Conservation (phyloP, 1,284 basidiomycete genomes). For the Sporisorium graminicola region DNA sequence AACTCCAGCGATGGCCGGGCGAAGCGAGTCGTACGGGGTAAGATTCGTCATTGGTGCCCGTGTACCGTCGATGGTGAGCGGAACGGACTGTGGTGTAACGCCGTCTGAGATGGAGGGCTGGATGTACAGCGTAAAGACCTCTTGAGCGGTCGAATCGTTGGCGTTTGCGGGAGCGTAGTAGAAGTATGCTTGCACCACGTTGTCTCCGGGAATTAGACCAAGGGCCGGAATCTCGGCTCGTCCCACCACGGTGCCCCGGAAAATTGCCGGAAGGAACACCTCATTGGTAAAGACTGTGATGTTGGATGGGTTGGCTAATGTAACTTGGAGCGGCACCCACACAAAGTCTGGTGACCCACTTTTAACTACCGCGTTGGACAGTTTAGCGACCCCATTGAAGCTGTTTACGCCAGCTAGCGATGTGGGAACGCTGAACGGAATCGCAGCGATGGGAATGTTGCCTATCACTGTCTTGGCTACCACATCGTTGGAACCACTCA, state of each 20-base stretch:
- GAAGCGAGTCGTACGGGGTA: constrained; percentile 77
- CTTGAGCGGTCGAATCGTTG: constrained; percentile 77
- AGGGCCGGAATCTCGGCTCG: constrained; percentile 70
- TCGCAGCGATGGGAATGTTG: constrained; percentile 77
- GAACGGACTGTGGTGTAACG: constrained; percentile 16
- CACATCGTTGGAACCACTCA: constrained; percentile 77
- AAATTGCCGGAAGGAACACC: constrained; percentile 76
- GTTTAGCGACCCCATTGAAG: constrained; percentile 69
- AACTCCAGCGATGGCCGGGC: constrained; percentile 75
- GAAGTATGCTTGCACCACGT: constrained; percentile 76
- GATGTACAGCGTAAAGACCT: constrained; percentile 63
- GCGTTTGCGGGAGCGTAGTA: constrained; percentile 77
- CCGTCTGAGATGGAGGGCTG: constrained; percentile 45
- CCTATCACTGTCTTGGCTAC: constrained; percentile 78
- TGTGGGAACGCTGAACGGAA: constrained; percentile 77
- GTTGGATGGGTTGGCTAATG: constrained; percentile 68
- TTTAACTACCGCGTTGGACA: constrained; percentile 69
- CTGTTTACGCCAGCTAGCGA: constrained; percentile 73
- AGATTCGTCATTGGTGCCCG: constrained; percentile 67
- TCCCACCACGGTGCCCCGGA: constrained; percentile 72
- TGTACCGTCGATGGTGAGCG: constrained; percentile 41
- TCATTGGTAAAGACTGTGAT: constrained; percentile 77
- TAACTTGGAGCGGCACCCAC: constrained; percentile 39
- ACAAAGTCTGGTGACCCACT: constrained; percentile 49
- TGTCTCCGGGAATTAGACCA: constrained; percentile 76